These are phyloP conservation scores for Poa pratensis DNA, from an alignment of 176 grass and related monocot species.

Conservation along the genomic window DNA sequence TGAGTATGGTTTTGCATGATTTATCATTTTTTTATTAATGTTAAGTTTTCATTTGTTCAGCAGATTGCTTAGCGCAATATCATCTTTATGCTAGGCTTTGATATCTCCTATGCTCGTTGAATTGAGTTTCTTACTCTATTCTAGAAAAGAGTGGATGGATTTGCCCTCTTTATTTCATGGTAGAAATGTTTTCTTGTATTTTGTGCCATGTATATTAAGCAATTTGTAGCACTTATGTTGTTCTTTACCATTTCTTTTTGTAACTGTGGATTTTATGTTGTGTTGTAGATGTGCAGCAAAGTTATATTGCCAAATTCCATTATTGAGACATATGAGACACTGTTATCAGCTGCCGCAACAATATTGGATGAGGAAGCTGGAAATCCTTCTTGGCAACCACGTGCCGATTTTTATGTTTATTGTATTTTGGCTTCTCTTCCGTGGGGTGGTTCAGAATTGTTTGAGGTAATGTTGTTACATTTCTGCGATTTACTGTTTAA, in stretches of 20 bases:
- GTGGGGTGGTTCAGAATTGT: slow-evolving; percentile 89
- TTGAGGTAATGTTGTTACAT: slow-evolving; percentile 68
- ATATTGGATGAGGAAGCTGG: slow-evolving; percentile 90
- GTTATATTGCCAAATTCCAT: slow-evolving; percentile 83
- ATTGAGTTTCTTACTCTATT: slow-evolving; percentile 25
- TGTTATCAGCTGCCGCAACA: slow-evolving; percentile 85
- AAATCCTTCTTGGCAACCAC: slow-evolving; percentile 88
- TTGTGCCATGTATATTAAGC: not conserved
- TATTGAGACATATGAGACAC: slow-evolving; percentile 78
- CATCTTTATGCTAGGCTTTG: slow-evolving; percentile 32
- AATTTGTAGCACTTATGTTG: slow-evolving; percentile 27
- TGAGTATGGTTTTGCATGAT: not conserved
- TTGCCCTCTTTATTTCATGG: slow-evolving; percentile 25
- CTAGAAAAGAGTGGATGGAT: slow-evolving; percentile 9
- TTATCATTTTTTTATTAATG: slow-evolving; percentile 28
- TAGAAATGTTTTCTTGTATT: slow-evolving; percentile 29
- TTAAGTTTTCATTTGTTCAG: slow-evolving; percentile 27
- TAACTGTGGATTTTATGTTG: slow-evolving; percentile 35
- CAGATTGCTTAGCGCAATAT: slow-evolving; percentile 4
- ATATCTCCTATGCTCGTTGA: slow-evolving; percentile 17
- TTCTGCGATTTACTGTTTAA: slow-evolving; percentile 11
- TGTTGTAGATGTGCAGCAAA: slow-evolving; percentile 94
- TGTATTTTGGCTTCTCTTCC: slow-evolving; percentile 97
- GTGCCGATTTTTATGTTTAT: slow-evolving; percentile 95
- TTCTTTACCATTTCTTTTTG: slow-evolving; percentile 17